Percentiles rank a stretch among this genome's conserved stretches.
Evolutionary conservation across 75 land plant genomes (phyloP).

Genomic region (Cryptomeria japonica): DNA sequence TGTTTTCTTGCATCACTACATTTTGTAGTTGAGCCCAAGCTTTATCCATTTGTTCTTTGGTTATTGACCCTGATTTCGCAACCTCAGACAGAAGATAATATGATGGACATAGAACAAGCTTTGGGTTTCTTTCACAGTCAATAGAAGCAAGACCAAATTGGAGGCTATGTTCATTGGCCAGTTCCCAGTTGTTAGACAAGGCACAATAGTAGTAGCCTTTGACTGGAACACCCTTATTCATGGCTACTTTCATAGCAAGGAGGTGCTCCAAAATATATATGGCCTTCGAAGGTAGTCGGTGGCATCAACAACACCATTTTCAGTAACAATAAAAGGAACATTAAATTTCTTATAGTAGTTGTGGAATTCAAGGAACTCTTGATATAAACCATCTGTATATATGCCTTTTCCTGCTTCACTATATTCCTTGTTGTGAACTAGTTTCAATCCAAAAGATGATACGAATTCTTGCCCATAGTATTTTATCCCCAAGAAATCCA

Average conservation of each 20-base stretch:
- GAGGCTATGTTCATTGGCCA: slow-evolving; percentile 98
- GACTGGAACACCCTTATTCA: slow-evolving; percentile 87
- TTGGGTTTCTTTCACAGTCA: slow-evolving; percentile 73
- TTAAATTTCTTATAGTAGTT: slow-evolving; percentile 81
- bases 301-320: slow-evolving; percentile 94
- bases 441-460: slow-evolving; percentile 84
- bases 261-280: slow-evolving; percentile 91
- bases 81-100: slow-evolving; percentile 89
- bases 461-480: slow-evolving; percentile 99
- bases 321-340: slow-evolving; percentile 87
- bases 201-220: slow-evolving; percentile 96
- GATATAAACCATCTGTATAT: slow-evolving; percentile 95
- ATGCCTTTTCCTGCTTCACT: slow-evolving; percentile 98
- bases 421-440: slow-evolving; percentile 83
- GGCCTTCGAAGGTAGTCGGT: slow-evolving; percentile 91
- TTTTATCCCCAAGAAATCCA: slow-evolving; percentile 94
- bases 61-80: too few relatives aligned
- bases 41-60: too few relatives aligned
- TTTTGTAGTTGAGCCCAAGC: too few relatives aligned
- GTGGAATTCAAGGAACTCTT: slow-evolving; percentile 82
- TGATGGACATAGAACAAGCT: slow-evolving; percentile 77
- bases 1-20: too few relatives aligned
- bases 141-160: slow-evolving; percentile 93
- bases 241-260: slow-evolving; percentile 89
- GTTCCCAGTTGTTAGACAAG: slow-evolving; percentile 95